These are phyloP conservation scores for Starmera caribaea DNA, from an alignment of 805 yeast genomes.

Conservation along the genomic window DNA sequence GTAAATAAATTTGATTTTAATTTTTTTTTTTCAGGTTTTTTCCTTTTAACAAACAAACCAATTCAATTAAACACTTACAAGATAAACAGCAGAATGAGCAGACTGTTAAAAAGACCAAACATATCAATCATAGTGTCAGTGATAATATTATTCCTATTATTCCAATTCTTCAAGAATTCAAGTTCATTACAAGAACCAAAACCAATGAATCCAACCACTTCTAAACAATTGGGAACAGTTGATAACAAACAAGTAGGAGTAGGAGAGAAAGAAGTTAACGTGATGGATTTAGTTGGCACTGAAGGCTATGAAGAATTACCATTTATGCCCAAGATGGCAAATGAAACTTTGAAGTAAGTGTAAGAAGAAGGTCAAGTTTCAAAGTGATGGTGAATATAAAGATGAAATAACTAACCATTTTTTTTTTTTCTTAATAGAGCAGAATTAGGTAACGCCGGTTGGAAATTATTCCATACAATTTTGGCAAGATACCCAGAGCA, in stretches of 20 bases:
- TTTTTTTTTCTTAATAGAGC: slow-evolving; percentile 31
- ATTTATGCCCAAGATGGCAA: slow-evolving; percentile 90
- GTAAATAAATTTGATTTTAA: too few species aligned
- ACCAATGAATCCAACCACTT: slow-evolving; percentile 11
- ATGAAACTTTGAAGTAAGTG: slow-evolving; percentile 49
- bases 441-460: slow-evolving; percentile 82
- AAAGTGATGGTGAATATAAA: background rate
- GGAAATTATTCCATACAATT: slow-evolving; percentile 87
- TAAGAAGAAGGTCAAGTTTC: too few species aligned
- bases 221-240: background rate
- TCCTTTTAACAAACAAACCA: background rate
- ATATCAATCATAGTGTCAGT: slow-evolving; percentile 4
- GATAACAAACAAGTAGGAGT: background rate
- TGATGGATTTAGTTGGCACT: background rate
- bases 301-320: slow-evolving; percentile 5
- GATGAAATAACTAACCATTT: background rate
- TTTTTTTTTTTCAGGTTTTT: background rate
- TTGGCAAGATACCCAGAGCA: slow-evolving; percentile 85
- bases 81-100: slow-evolving; percentile 5
- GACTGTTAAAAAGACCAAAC: slow-evolving; percentile 4
- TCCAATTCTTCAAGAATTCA: slow-evolving; percentile 10
- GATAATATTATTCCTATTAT: slow-evolving; percentile 6
- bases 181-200: slow-evolving; percentile 15
- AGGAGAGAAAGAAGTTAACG: slow-evolving; percentile 26
- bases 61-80: too few species aligned